These are phyloP conservation scores for Salmacisia buchloeana DNA, from an alignment of 1,284 basidiomycete species.

Conservation along the genomic window DNA sequence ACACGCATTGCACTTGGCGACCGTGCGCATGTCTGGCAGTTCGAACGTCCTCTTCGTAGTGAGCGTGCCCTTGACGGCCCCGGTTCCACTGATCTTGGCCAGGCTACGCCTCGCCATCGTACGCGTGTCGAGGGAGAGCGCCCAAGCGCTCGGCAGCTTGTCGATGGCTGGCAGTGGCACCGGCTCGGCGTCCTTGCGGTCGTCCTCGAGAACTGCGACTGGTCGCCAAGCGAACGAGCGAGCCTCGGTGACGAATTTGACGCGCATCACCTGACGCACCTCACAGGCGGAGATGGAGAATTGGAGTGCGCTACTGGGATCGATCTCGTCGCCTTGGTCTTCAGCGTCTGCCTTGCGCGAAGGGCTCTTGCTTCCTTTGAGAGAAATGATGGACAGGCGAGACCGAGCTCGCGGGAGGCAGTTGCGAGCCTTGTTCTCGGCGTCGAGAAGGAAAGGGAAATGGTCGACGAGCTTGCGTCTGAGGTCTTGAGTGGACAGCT, in stretches of 20 bases:
- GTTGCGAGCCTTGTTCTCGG: background rate
- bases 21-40: background rate
- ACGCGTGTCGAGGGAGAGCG: background rate
- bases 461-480: constrained; percentile 3
- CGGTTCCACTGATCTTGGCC: no score
- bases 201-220: background rate
- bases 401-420: background rate
- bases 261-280: background rate
- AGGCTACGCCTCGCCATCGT: background rate
- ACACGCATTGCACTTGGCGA: background rate
- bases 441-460: constrained; percentile 1
- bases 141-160: background rate
- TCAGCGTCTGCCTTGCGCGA: no score
- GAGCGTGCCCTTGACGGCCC: background rate
- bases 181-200: background rate
- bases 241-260: background rate
- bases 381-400: background rate
- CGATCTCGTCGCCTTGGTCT: no score
- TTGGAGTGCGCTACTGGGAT: background rate
- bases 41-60: background rate
- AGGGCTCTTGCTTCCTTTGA: background rate
- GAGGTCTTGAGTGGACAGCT: no score
- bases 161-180: background rate
- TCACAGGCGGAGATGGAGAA: background rate
- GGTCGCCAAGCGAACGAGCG: background rate